These are phyloP conservation scores for Ailanthus altissimus DNA, from an alignment of 345 rosid genomes.

Conservation along the genomic window DNA sequence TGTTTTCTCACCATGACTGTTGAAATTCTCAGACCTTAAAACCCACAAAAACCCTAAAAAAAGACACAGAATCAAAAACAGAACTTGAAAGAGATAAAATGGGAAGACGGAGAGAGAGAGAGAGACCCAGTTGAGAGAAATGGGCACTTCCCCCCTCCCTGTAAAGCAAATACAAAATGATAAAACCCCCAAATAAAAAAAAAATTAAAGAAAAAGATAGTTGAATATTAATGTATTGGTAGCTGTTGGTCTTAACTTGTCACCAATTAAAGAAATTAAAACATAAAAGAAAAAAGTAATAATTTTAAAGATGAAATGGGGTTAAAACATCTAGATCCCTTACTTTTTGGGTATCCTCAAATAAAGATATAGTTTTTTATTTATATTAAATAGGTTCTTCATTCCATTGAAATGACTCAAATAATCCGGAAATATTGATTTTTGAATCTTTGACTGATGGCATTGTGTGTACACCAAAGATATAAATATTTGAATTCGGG, in stretches of 20 bases:
- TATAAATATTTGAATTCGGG: too few species aligned
- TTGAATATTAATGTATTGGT: not conserved
- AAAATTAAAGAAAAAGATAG: not conserved
- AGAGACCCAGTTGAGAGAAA: not conserved
- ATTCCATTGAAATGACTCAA: too few species aligned
- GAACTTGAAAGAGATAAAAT: too few species aligned
- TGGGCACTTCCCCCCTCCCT: not conserved
- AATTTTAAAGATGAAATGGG: too few species aligned
- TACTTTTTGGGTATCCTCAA: too few species aligned
- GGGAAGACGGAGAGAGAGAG: not conserved
- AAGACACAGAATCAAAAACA: not conserved
- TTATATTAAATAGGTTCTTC: too few species aligned
- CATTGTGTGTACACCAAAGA: too few species aligned
- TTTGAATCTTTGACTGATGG: too few species aligned
- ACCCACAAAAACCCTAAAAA: conserved; percentile 9
- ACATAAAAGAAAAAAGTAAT: too few species aligned
- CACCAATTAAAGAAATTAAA: not conserved
- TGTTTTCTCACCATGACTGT: conserved; percentile 88
- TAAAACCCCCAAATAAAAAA: not conserved
- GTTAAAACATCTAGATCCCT: too few species aligned
- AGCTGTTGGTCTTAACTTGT: not conserved
- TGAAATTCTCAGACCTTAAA: conserved; percentile 24
- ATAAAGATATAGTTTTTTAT: too few species aligned
- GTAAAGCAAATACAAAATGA: conserved; percentile 4
- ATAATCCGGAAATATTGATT: too few species aligned